Evolutionary conservation across 805 yeast species (phyloP).

Genomic region (Yarrowia sp.): DNA sequence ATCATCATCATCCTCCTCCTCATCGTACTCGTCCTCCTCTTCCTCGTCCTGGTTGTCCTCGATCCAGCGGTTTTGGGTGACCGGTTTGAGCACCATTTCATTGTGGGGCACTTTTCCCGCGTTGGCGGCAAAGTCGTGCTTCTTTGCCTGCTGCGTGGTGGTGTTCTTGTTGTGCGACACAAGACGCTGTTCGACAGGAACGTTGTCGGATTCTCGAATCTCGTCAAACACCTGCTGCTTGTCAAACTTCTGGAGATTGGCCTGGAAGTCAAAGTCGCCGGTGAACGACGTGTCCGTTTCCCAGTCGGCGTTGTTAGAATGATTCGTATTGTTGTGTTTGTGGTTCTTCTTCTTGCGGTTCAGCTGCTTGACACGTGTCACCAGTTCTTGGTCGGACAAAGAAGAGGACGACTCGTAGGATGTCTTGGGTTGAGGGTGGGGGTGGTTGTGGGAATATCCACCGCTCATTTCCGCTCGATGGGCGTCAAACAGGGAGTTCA

Average conservation of each 20-base stretch:
- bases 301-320: slow-evolving; percentile 17
- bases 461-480: slow-evolving; percentile 23
- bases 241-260: slow-evolving; percentile 81
- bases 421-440: neutral
- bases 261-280: slow-evolving; percentile 83
- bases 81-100: slow-evolving; percentile 71
- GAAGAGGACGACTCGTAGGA: slow-evolving; percentile 27
- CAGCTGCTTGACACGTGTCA: slow-evolving; percentile 22
- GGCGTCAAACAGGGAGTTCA: slow-evolving; percentile 32
- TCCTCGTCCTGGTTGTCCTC: slow-evolving; percentile 27
- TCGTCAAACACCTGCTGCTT: slow-evolving; percentile 81
- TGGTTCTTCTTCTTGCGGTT: slow-evolving; percentile 20
- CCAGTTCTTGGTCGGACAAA: slow-evolving; percentile 29
- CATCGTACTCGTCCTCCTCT: slow-evolving; percentile 5
- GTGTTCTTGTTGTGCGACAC: slow-evolving; percentile 70
- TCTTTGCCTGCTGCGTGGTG: neutral
- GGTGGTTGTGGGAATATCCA: neutral
- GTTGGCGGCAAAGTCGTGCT: slow-evolving; percentile 41
- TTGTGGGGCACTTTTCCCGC: slow-evolving; percentile 27
- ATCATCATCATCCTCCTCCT: slow-evolving; percentile 1
- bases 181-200: slow-evolving; percentile 65
- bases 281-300: slow-evolving; percentile 35
- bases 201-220: slow-evolving; percentile 67
- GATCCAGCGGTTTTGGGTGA: slow-evolving; percentile 33
- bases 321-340: slow-evolving; percentile 1